Evolutionary conservation across 2,329 filamentous ascomycete genomes (phyloP), one percentile per base, ranked within the genome.

Genomic region (Rhynchosporium graminicola): DNA sequence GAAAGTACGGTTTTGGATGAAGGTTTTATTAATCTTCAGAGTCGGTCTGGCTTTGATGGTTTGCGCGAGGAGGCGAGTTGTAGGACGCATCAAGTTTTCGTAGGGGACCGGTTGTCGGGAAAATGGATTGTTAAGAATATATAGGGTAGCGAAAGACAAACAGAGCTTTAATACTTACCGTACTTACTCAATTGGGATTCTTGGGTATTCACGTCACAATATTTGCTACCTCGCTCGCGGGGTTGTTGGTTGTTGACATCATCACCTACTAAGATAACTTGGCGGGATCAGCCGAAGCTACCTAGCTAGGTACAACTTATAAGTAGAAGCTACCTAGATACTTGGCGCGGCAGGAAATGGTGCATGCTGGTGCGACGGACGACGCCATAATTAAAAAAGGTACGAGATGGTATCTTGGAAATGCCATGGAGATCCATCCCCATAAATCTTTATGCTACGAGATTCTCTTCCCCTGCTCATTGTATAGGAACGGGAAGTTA

Each of bases 211-310:
- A 55, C 54, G 62, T 60, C 62, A 62, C 50, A 45, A 55, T 36
- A 55, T 15, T 13, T 50, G 20, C 10, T 47, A 7, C n/a, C 28
- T 57, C 40, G 47, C 28, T 29, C 13, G 40, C 12, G 47, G 13
- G 31, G 36, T 29, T 47, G 47, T 42, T 20, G 5, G 50, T 13
- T 63, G 52, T 65, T 67, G 65, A 67, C 65, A 67, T 67, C 65
- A 67, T 67, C 63, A 67, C 42, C 63, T 46, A 4, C 12, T 12
- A 33, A 45, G 13, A 45, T 29, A 46, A 1, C 20, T 20, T 20
- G 20, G 59, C 60, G 60, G 54, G 43, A 29, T 46, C 54, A 57
- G 43, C 57, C 45, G 61, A 57, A 54, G 38, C 48, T 55, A 62
- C 48, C 20, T 20, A 20, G 20, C 20, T 20, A 20, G 20, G 20